phyloP scores from a whole-genome alignment of 2,329 filamentous ascomycete species.

The Cercospora sp. region DNA sequence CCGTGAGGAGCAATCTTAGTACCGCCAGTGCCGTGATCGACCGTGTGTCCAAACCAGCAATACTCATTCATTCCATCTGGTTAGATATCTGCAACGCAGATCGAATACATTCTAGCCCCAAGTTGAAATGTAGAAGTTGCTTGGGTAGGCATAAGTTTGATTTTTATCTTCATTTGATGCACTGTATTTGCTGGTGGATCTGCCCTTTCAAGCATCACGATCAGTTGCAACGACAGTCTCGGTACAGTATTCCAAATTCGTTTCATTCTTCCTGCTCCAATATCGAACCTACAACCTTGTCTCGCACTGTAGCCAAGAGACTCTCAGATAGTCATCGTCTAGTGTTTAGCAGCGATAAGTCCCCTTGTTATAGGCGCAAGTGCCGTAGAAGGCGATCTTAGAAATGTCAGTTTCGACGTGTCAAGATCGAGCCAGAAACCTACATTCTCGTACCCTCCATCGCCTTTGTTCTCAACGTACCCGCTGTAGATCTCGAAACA shows the following conservation, averaged over 20 bases:
- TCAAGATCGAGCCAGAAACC: not conserved
- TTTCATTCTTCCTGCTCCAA: not conserved
- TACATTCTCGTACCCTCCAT: conserved; percentile 9
- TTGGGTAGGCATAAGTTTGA: too few species aligned
- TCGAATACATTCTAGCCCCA: too few species aligned
- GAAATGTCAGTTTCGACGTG: not conserved
- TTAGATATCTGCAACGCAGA: too few species aligned
- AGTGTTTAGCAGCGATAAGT: not conserved
- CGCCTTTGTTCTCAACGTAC: not conserved
- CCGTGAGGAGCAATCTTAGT: too few species aligned
- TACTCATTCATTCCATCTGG: too few species aligned
- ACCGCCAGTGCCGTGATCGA: too few species aligned
- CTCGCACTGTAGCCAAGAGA: not conserved
- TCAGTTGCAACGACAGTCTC: not conserved
- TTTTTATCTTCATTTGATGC: too few species aligned
- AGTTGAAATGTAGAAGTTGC: too few species aligned
- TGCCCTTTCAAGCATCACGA: too few species aligned
- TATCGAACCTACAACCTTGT: not conserved
- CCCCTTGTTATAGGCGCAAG: not conserved
- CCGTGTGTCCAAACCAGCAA: too few species aligned
- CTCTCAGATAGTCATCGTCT: too few species aligned
- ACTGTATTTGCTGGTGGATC: too few species aligned
- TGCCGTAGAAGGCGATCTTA: not conserved
- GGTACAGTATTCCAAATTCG: not conserved
- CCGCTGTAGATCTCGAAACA: conserved; percentile 12